Percentiles rank a stretch among this genome's conserved stretches.
These are phyloP conservation scores for Suaeda aralocaspica DNA, from an alignment of 148 eudicot species.

Conservation along the genomic window DNA sequence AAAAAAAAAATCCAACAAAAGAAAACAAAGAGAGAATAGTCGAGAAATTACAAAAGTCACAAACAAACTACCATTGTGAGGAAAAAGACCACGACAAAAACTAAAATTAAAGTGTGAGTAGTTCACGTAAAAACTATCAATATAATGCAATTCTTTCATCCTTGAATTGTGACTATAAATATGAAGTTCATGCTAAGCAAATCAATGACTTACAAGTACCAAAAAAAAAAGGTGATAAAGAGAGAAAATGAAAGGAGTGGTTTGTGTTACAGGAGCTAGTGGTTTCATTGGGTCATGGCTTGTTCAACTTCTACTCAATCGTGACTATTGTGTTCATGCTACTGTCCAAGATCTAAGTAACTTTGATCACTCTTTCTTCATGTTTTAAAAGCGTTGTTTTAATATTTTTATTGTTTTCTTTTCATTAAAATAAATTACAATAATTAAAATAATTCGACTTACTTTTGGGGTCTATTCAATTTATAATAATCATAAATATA, in stretches of 20 bases:
- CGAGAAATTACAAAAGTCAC: no score
- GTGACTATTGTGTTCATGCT: slow-evolving; percentile 87
- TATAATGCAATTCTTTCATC: not conserved
- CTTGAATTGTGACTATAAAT: not conserved
- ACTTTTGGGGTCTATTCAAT: no score
- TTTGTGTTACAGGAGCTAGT: slow-evolving; percentile 89
- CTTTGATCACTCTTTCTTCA: not conserved
- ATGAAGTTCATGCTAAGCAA: not conserved
- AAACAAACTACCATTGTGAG: no score
- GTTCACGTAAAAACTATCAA: not conserved
- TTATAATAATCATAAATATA: no score
- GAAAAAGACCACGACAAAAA: no score
- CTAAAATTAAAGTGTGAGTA: not conserved
- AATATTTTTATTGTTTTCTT: no score
- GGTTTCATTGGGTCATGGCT: slow-evolving; percentile 88
- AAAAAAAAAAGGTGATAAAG: not conserved
- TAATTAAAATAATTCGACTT: no score
- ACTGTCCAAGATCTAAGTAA: slow-evolving; percentile 69
- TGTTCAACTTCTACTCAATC: slow-evolving; percentile 65
- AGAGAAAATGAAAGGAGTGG: slow-evolving; percentile 33
- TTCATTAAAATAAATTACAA: no score
- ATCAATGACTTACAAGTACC: not conserved
- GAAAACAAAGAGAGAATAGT: no score
- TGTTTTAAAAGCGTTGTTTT: no score
- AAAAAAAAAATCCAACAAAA: no score